Base-by-base conservation (phyloP, 1,284 basidiomycete genomes). In the Anthracocystis walkeri region DNA sequence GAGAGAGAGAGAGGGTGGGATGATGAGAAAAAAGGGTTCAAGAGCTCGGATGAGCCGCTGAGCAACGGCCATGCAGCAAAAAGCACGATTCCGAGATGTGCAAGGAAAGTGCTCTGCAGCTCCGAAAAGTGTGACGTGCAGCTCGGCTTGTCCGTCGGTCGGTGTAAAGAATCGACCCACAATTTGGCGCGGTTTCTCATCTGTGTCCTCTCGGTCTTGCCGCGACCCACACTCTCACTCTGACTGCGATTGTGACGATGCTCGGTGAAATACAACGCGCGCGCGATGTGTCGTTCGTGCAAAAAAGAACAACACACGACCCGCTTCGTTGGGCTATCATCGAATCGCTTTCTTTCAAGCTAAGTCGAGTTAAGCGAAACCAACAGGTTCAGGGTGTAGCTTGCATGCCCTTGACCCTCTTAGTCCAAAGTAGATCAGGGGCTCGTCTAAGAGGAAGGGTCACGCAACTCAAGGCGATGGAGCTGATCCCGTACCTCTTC, bases 21-120 rank as follows among this genome's bases (percentile, higher is more conserved):
- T 20, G 44, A 6, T 14, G 18, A 25, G 25, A n/a, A 33, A 35
- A 23, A 29, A 55, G 64, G 51, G 65, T 67, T 49, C 31, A 46
- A 33, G 20, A 16, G 31, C 45, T 58, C 51, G 56, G 56, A 54
- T 54, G 27, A 45, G 53, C 59, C 59, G 62, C 50, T 49, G 18
- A 35, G 35, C 50, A 46, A 56, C 20, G n/a, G 23, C 7, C 48
- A 31, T 48, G 45, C 55, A 33, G 21, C n/a, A 52, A 31, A 7
- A 21, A 5, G 12, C 41, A 6, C 40, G 23, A 55, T 18, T 8
- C 45, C 45, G 41, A 25, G 53, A 44, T 45, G 53, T 55, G 54
- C 41, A n/a, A 54, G 53, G 44, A 54, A 58, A 59, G 50, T 46
- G 62, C 40, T 25, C 41, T 59, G 57, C 64, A 66, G 52, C 46